Evolutionary conservation across 2,329 filamentous ascomycete species (phyloP), one percentile per base, ranked within the genome.

Genomic region (Beauveria rudraprayagi): DNA sequence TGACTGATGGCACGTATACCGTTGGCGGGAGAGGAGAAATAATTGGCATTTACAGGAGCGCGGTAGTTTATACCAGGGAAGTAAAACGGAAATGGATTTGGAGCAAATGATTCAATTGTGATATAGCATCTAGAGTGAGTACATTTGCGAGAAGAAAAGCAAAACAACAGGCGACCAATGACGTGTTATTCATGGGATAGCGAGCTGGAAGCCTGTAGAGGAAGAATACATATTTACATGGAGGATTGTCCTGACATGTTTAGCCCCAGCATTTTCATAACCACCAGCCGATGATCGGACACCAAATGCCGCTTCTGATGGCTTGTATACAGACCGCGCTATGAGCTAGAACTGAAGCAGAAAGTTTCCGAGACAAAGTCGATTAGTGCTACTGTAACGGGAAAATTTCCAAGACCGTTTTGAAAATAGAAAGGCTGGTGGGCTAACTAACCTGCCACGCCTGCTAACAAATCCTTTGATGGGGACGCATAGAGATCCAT

Each of bases 31-130:
- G 61, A 28, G 58, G 28, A 43, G 61, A 28, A 56, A 62, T 65
- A 64, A 63, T 65, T 66, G 55, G 61, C 56, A 58, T 62, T 62
- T 62, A 43, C 54, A 48, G 60, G 53, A 61, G 47, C 56, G 60
- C 48, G 58, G 50, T 60, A 60, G 43, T 55, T 55, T 60, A 60
- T 60, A 54, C 51, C 51, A 60, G 16, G 60, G 53, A 58, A 52
- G 37, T 17, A n/a, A 46, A 41, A 37, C 5, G 56, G 40, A 46
- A 53, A 37, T 40, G 56, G n/a, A 26, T 46, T 53, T 6, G 48
- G 56, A 60, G 48, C 56, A 60, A 60, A n/a, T 60, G 56, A 60
- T 53, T 60, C 56, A 53, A 60, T 60, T 59, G 56, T 53, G 56
- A 60, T 46, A 60, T 60, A 52, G 56, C 48, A 60, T 60, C 47